A percentile compares a stretch with the other conserved stretches of the same genome.
phyloP scores from a whole-genome alignment of 75 land plant genomes.

The Pinus taeda region DNA sequence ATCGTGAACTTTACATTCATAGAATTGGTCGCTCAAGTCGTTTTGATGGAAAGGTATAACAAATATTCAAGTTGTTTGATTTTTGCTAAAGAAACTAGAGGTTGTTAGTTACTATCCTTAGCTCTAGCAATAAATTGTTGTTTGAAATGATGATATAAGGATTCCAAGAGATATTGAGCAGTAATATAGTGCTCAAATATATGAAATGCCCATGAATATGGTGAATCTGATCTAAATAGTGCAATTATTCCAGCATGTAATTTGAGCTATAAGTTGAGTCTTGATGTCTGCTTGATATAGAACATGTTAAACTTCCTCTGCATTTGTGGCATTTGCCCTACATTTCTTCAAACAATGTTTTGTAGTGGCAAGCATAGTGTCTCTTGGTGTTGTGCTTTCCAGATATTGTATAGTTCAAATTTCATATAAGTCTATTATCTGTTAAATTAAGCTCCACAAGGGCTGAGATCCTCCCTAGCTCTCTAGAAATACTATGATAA shows the following conservation, averaged over 20 bases:
- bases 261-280: neutral
- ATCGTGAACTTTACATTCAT: too few species aligned
- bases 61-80: too few species aligned
- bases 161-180: constrained; percentile 96
- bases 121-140: constrained; percentile 98
- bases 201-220: constrained; percentile 99
- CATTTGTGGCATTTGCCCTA: neutral
- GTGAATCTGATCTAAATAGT: constrained; percentile 79
- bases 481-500: too few species aligned
- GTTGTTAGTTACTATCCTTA: too few species aligned
- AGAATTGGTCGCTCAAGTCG: constrained; percentile 53
- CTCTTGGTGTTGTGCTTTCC: too few species aligned
- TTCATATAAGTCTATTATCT: too few species aligned
- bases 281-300: neutral
- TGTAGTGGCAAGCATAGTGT: too few species aligned
- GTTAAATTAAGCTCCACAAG: too few species aligned
- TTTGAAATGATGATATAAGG: constrained; percentile 89
- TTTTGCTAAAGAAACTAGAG: too few species aligned
- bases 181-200: constrained; percentile 97
- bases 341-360: neutral
- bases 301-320: neutral
- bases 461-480: too few species aligned
- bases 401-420: too few species aligned
- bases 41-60: constrained; percentile 43
- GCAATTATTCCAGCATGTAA: neutral